These are phyloP conservation scores for Hippophae gyantsensis DNA, from an alignment of 306 rosid species.

Conservation along the genomic window DNA sequence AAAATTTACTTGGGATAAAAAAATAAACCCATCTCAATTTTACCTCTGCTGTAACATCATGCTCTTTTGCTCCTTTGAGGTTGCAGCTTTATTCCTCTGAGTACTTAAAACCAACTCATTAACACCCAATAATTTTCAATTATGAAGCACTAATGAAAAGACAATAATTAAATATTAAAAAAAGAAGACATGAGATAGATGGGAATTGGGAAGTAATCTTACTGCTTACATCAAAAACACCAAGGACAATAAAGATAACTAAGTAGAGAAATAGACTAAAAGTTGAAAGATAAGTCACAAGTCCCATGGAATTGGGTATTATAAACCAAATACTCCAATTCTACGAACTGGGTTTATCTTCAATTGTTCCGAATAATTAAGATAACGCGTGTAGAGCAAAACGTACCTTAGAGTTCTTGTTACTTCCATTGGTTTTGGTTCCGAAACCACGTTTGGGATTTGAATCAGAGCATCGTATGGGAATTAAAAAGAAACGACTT, in stretches of 20 bases:
- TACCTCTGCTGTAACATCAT: constrained; percentile 25
- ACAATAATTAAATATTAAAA: background rate
- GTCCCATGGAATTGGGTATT: background rate
- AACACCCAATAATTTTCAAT: background rate
- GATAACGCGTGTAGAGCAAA: background rate
- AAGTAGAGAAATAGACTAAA: background rate
- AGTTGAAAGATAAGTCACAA: background rate
- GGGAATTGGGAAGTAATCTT: too few species aligned
- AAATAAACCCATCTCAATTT: background rate
- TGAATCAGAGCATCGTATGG: constrained; percentile 42
- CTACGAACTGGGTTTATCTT: background rate
- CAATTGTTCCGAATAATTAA: background rate
- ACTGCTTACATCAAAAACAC: background rate
- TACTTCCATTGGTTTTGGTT: constrained; percentile 26
- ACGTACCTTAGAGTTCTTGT: constrained; percentile 1
- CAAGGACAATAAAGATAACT: background rate
- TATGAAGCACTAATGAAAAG: background rate
- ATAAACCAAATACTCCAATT: background rate
- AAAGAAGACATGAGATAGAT: background rate
- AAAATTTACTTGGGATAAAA: background rate
- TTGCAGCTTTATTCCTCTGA: constrained; percentile 31
- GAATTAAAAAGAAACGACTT: constrained; percentile 23
- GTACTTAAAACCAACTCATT: background rate
- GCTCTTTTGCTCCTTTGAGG: constrained; percentile 21
- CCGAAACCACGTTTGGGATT: constrained; percentile 55